These are phyloP conservation scores for Collybia mongolica DNA, from an alignment of 768 basidiomycete genomes.

Conservation along the genomic window DNA sequence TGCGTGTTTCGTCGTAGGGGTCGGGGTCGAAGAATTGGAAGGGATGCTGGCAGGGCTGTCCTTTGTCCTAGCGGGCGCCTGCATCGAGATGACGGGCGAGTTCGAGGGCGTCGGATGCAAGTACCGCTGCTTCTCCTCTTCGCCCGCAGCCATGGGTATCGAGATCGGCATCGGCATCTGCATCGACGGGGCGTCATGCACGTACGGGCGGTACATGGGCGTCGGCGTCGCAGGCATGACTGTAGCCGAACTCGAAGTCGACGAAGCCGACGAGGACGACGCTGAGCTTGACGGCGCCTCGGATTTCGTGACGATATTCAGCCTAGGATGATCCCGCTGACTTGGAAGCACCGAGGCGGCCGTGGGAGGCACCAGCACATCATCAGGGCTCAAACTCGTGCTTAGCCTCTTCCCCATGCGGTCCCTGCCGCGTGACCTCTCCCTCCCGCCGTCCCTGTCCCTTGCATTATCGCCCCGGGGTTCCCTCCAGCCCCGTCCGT, in stretches of 20 bases:
- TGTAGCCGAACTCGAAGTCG: slow-evolving; percentile 23
- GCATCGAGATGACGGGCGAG: slow-evolving; percentile 45
- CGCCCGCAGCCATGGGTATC: slow-evolving; percentile 10
- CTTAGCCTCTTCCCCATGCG: slow-evolving; percentile 35
- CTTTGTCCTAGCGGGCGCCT: slow-evolving; percentile 21
- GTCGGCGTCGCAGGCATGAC: slow-evolving; percentile 9
- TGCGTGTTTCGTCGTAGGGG: slow-evolving; percentile 15
- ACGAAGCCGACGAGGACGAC: slow-evolving; percentile 21
- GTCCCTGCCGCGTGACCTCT: slow-evolving; percentile 39
- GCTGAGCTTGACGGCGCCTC: slow-evolving; percentile 15
- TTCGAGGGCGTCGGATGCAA: slow-evolving; percentile 61
- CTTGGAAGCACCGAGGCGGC: not conserved
- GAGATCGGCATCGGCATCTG: slow-evolving; percentile 5
- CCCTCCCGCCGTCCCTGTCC: slow-evolving; percentile 14
- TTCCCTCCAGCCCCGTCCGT: slow-evolving; percentile 23
- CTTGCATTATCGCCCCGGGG: slow-evolving; percentile 15
- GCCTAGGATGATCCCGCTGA: slow-evolving; percentile 1
- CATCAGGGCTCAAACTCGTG: slow-evolving; percentile 35
- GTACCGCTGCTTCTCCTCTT: slow-evolving; percentile 21
- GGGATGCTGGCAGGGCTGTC: not conserved
- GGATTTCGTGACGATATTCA: slow-evolving; percentile 5
- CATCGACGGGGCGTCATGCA: not conserved
- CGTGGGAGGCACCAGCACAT: slow-evolving; percentile 23
- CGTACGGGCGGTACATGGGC: too few relatives aligned
- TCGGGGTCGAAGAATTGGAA: slow-evolving; percentile 5